Base-by-base conservation (phyloP, 306 rosid species). In the Lathyrus tuberosus region DNA sequence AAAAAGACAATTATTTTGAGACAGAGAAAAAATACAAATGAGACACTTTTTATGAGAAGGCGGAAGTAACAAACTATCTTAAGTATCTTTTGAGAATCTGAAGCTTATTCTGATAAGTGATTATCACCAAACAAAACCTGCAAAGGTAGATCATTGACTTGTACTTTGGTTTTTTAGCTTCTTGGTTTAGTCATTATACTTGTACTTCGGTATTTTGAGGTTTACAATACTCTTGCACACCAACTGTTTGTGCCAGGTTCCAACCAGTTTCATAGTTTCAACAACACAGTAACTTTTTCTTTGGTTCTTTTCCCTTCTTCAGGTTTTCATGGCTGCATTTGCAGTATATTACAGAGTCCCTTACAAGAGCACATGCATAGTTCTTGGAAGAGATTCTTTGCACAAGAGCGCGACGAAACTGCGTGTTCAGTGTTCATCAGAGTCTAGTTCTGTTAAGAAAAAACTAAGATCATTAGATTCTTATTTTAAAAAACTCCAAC, bases 401-500 rank as follows among this genome's bases (percentile, higher is more conserved):
- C 31, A 10, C 30, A 77, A 42, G 42, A 31, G 46, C 10, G 24
- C 10, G 63, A 14, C 35, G 13, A 76, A 65, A 62, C 66, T 62
- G 7, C 16, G 66, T 11, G 73, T 83, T 66, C 16, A 67, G 63
- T 80, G 62, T 75, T 81, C 87, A 28, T 52, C 75, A 17, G 86
- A 64, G 28, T 70, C 87, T 66, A 49, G 69, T 15, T 37, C 72
- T 30, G 59, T 58, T 41, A 70, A 82, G 82, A 80, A 84, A 69
- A 96, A 90, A 5, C 70, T 93, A 68, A 81, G 86, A 40, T 83
- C 88, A 6, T 69, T 93, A 63, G 86, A 81, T 71, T 85, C 90
- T 42, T 88, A 88, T 67, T 88, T 90, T 72, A 76, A 77, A 44
- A 88, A 91, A 76, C 89, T 90, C 35, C 75, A 79, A 58, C 77